phyloP scores from a whole-genome alignment of 2,329 filamentous ascomycete species.

The Diaporthe citri region DNA sequence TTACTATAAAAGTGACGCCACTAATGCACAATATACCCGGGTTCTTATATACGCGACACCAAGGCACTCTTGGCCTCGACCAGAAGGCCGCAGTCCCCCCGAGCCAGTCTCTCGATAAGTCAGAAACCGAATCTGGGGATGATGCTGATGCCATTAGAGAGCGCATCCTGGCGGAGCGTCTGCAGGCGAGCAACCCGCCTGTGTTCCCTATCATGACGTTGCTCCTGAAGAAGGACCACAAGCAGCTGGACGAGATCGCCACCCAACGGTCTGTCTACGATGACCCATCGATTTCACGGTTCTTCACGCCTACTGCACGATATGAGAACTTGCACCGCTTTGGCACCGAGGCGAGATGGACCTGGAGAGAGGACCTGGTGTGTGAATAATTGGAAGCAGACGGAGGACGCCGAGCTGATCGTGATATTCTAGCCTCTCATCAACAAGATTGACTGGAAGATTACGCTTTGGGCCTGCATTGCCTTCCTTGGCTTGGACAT shows the following conservation, averaged over 20 bases:
- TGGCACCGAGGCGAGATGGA: slow-evolving; percentile 53
- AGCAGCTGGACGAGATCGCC: slow-evolving; percentile 26
- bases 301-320: slow-evolving; percentile 41
- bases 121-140: background rate
- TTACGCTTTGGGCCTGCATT: slow-evolving; percentile 64
- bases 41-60: too few species aligned
- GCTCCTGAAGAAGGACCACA: slow-evolving; percentile 27
- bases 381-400: background rate
- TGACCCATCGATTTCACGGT: slow-evolving; percentile 41
- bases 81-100: background rate
- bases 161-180: slow-evolving; percentile 9
- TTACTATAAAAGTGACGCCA: too few species aligned
- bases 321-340: slow-evolving; percentile 54
- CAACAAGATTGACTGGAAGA: slow-evolving; percentile 62
- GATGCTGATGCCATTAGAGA: slow-evolving; percentile 23
- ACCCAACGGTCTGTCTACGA: slow-evolving; percentile 42
- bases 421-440: slow-evolving; percentile 39
- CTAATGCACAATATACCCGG: too few species aligned
- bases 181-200: slow-evolving; percentile 19
- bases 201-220: slow-evolving; percentile 25
- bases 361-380: slow-evolving; percentile 51
- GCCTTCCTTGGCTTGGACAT: slow-evolving; percentile 68
- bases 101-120: background rate
- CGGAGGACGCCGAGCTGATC: background rate
- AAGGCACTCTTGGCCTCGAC: background rate